These are phyloP conservation scores for Macrophomina tecta DNA, from an alignment of 2,329 filamentous ascomycete genomes.

Conservation along the genomic window DNA sequence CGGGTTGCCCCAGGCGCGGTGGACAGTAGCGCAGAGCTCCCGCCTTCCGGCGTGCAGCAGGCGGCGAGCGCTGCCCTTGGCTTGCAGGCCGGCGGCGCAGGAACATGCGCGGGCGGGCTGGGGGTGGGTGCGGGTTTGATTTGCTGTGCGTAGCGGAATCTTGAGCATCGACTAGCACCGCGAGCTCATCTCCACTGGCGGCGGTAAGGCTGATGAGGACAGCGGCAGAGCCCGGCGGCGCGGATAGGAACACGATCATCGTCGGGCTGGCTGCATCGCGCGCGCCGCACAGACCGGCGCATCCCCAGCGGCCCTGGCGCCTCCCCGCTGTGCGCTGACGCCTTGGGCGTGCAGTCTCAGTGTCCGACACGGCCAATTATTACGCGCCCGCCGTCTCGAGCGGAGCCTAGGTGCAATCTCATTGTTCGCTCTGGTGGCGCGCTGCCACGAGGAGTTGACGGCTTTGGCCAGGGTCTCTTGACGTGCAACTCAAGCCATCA, in stretches of 20 bases:
- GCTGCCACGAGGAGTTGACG: conserved; percentile 15
- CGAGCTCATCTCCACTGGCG: neutral
- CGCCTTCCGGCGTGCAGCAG: conserved; percentile 2
- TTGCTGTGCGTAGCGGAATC: conserved; percentile 18
- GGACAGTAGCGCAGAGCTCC: conserved; percentile 11
- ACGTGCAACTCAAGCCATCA: conserved; percentile 19
- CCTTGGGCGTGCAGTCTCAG: conserved; percentile 24
- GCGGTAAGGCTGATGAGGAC: conserved; percentile 19
- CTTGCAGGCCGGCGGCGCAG: conserved; percentile 19
- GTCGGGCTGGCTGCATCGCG: conserved; percentile 14
- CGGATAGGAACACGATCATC: conserved; percentile 12
- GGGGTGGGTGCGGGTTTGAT: neutral
- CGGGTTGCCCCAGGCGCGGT: conserved; percentile 2
- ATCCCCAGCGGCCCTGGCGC: conserved; percentile 23
- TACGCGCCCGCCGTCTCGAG: conserved; percentile 20
- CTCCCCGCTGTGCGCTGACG: conserved; percentile 24
- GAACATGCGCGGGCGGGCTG: conserved; percentile 1
- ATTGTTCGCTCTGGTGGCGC: conserved; percentile 23
- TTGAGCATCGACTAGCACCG: neutral
- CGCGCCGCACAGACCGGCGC: conserved; percentile 23
- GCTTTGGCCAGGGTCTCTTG: conserved; percentile 22
- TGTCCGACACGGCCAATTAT: conserved; percentile 11
- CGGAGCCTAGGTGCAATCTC: conserved; percentile 20
- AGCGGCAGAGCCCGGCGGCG: conserved; percentile 16
- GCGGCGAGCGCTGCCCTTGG: conserved; percentile 20